Conservation (phyloP, 2,329 filamentous ascomycete genomes). For the Trichoderma endophyticum region DNA sequence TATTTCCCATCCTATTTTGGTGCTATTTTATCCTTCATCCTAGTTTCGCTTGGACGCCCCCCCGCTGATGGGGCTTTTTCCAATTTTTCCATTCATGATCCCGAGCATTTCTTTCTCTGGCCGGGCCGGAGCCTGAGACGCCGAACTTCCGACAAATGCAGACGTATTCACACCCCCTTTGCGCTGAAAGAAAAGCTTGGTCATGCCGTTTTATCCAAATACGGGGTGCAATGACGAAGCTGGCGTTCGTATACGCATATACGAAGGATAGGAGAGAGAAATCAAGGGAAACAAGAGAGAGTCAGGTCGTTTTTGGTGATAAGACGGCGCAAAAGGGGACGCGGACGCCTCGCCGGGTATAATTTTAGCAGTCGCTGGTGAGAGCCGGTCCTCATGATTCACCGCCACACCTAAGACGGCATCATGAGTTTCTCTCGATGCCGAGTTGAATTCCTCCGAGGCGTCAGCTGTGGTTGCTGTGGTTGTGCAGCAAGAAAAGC, state of each 20-base stretch:
- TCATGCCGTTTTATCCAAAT: constrained; percentile 4
- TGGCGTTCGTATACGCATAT: neutral
- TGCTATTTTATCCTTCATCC: neutral
- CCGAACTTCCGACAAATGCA: constrained; percentile 7
- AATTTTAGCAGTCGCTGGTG: neutral
- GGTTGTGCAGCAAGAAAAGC: neutral
- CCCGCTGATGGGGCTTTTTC: neutral
- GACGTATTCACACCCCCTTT: neutral
- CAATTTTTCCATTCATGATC: neutral
- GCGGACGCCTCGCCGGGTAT: neutral
- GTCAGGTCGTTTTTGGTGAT: neutral
- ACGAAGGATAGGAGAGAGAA: neutral
- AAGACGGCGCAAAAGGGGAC: neutral
- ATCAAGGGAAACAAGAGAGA: neutral
- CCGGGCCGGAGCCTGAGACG: neutral
- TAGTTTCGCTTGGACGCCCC: neutral
- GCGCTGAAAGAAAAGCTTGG: neutral
- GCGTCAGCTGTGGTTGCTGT: neutral
- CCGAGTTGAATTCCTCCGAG: neutral
- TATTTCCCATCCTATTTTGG: neutral
- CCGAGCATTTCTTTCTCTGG: neutral
- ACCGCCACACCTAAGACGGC: neutral
- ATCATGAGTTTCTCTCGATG: neutral
- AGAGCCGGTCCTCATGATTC: neutral
- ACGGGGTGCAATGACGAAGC: constrained; percentile 5